Evolutionary conservation across 139 green algal genomes (phyloP).

Genomic region (Chlamydomonas sphaeroides): DNA sequence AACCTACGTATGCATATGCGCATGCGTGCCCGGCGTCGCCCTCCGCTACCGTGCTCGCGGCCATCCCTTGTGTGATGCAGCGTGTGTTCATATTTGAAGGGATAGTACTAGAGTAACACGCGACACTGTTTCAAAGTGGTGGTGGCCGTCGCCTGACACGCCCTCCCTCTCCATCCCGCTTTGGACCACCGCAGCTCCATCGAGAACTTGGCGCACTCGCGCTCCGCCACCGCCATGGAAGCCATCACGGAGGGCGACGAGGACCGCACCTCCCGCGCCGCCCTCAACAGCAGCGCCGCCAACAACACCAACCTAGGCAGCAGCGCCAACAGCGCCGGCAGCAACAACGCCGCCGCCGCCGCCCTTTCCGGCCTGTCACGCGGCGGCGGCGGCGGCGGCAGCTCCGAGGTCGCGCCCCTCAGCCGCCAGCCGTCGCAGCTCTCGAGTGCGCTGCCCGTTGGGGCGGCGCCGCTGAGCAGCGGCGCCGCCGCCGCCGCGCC

Average conservation of each 20-base stretch:
- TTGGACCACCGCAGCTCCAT: not conserved
- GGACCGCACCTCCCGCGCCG: not conserved
- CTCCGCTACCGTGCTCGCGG: too few species aligned
- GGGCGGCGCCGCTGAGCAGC: too few species aligned
- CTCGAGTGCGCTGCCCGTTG: too few species aligned
- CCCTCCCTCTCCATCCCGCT: not conserved
- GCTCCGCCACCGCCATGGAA: constrained; percentile 11
- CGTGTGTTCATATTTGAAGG: too few species aligned
- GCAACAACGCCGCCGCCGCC: not conserved
- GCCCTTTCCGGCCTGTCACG: too few species aligned
- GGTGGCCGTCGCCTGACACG: not conserved
- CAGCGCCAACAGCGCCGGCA: not conserved
- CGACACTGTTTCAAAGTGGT: not conserved
- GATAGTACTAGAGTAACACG: too few species aligned
- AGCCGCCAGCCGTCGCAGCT: too few species aligned
- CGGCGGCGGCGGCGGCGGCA: too few species aligned
- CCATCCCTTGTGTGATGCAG: too few species aligned
- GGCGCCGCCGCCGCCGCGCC: not conserved
- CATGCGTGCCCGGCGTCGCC: too few species aligned
- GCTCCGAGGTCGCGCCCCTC: too few species aligned
- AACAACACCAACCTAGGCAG: not conserved
- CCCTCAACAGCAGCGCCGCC: not conserved
- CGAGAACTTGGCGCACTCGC: not conserved
- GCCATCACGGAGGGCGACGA: constrained; percentile 33
- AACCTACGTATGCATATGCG: too few species aligned